A percentile compares a stretch with the other conserved stretches of the same genome.
phyloP scores from a whole-genome alignment of 371 early-diverging fungal genomes.

The Mucor mucedo region DNA sequence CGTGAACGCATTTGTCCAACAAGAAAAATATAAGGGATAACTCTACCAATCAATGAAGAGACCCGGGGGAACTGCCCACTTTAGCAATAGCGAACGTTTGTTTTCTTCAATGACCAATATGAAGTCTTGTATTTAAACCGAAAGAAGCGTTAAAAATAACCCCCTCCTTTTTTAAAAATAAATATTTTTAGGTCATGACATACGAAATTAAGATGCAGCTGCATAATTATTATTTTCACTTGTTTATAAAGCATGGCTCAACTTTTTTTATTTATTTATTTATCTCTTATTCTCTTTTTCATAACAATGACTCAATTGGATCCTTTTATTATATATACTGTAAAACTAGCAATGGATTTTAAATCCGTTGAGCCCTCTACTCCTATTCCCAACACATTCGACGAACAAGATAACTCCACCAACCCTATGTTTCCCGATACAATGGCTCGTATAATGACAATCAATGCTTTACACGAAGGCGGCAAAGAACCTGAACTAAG shows the following conservation, averaged over 20 bases:
- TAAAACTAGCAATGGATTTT: constrained; percentile 18
- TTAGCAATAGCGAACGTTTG: no score
- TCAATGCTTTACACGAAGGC: constrained; percentile 15
- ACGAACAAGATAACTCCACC: background rate
- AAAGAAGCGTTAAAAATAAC: no score
- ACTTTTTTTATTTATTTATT: background rate
- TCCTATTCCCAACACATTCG: background rate
- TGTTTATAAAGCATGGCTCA: background rate
- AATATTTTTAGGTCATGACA: no score
- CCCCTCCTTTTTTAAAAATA: no score
- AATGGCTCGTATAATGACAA: constrained; percentile 22
- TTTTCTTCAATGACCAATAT: no score
- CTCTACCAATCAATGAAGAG: no score
- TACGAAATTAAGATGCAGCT: no score
- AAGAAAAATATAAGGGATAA: no score
- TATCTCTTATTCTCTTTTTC: background rate
- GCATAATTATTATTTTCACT: no score
- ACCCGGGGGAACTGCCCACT: no score
- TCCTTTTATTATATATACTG: constrained; percentile 31
- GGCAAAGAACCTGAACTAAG: constrained; percentile 19
- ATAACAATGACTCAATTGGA: constrained; percentile 23
- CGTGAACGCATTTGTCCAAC: no score
- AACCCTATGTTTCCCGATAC: constrained; percentile 19
- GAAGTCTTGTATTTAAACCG: no score
- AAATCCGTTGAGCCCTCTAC: constrained; percentile 7